Conservation (phyloP, 495 filamentous ascomycete genomes). For the Penicillium pulvis region DNA sequence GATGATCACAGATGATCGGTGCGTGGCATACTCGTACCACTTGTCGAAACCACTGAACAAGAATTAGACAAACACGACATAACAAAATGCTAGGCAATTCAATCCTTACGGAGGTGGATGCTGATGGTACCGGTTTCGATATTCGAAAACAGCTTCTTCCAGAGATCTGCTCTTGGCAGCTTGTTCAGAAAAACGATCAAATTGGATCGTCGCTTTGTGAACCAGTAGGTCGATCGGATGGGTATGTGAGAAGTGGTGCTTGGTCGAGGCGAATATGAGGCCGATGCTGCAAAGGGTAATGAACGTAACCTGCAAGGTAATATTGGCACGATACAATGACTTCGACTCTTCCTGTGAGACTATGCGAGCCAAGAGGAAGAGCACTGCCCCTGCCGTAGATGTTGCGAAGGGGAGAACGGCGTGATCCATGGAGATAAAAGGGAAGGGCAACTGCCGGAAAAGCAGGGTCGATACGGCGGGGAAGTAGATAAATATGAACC, state of each 20-base stretch:
- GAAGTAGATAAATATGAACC: conserved; percentile 38
- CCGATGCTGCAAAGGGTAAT: conserved; percentile 29
- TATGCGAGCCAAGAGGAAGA: conserved; percentile 35
- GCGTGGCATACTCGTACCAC: conserved; percentile 74
- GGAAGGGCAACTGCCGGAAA: conserved; percentile 37
- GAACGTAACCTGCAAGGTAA: conserved; percentile 31
- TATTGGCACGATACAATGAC: conserved; percentile 33
- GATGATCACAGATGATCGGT: conserved; percentile 63
- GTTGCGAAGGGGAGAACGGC: conserved; percentile 19
- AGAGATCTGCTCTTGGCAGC: conserved; percentile 42
- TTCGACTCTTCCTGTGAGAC: conserved; percentile 35
- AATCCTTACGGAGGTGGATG: conserved; percentile 49
- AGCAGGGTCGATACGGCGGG: conserved; percentile 27
- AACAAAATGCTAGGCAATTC: not conserved
- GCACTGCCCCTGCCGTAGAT: conserved; percentile 25
- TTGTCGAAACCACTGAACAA: conserved; percentile 45
- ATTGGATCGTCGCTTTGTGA: conserved; percentile 38
- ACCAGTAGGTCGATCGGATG: conserved; percentile 56
- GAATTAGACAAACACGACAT: conserved; percentile 11
- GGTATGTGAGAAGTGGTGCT: conserved; percentile 30
- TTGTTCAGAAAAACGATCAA: conserved; percentile 37
- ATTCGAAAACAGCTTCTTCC: conserved; percentile 42
- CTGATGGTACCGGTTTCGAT: conserved; percentile 47
- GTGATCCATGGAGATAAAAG: conserved; percentile 28
- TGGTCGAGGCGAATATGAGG: conserved; percentile 32